A percentile compares a stretch with the other conserved stretches of the same genome.
Evolutionary conservation across 805 yeast genomes (phyloP).

Genomic region (Starmera pachycereana): DNA sequence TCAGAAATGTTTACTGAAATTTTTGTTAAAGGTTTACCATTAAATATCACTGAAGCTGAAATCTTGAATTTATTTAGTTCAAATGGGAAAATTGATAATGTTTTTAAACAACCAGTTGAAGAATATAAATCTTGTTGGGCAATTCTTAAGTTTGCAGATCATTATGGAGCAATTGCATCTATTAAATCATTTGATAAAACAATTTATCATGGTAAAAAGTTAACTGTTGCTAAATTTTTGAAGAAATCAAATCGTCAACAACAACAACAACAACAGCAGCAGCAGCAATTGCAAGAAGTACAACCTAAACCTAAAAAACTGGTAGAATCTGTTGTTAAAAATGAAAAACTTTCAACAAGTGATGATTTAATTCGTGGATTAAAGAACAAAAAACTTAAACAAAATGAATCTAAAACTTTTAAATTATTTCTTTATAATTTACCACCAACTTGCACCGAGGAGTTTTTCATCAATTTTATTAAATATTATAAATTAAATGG

Average conservation of each 20-base stretch:
- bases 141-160: conserved; percentile 35
- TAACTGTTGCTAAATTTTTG: conserved; percentile 21
- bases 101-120: conserved; percentile 39
- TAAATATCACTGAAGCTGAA: conserved; percentile 26
- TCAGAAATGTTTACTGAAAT: conserved; percentile 18
- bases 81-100: conserved; percentile 40
- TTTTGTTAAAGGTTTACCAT: conserved; percentile 40
- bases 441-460: conserved; percentile 17
- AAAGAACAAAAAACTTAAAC: too few species aligned
- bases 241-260: conserved; percentile 13
- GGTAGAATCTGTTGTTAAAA: too few species aligned
- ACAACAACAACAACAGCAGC: conserved; percentile 1
- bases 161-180: conserved; percentile 36
- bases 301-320: too few species aligned
- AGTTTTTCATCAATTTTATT: conserved; percentile 18
- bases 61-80: conserved; percentile 32
- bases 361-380: too few species aligned
- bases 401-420: neutral
- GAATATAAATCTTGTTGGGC: conserved; percentile 29
- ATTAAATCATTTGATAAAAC: conserved; percentile 23
- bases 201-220: conserved; percentile 17
- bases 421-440: conserved; percentile 16
- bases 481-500: conserved; percentile 14
- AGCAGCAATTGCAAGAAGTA: neutral
- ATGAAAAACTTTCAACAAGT: conserved; percentile 1